Conservation (phyloP, 331 rosid genomes). For the Quercus phellos region DNA sequence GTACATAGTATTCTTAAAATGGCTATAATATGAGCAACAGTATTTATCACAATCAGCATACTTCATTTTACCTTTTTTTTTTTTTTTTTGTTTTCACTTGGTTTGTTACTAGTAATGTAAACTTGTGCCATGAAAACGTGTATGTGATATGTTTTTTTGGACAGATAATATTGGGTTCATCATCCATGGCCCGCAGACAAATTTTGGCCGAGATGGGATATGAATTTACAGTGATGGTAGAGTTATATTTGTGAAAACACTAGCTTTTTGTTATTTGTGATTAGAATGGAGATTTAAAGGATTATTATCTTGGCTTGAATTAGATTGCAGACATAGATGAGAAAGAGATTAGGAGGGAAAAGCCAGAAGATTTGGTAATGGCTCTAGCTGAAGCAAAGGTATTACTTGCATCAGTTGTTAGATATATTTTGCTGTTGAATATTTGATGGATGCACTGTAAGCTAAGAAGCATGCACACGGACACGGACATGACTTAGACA, state of each 20-base stretch:
- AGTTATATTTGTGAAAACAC: not conserved
- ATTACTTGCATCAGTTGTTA: not conserved
- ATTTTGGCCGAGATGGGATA: conserved; percentile 85
- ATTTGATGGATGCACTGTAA: not conserved
- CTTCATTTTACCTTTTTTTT: not conserved
- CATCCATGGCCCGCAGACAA: conserved; percentile 72
- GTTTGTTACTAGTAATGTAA: too few relatives aligned
- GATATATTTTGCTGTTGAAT: not conserved
- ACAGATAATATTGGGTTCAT: conserved; percentile 83
- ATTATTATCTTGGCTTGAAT: conserved; percentile 22
- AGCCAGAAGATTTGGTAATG: conserved; percentile 77
- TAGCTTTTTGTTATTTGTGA: not conserved
- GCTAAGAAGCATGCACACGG: not conserved
- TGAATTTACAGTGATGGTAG: conserved; percentile 65
- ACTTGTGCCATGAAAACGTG: too few relatives aligned
- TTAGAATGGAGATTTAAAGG: conserved; percentile 11
- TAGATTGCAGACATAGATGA: conserved; percentile 93
- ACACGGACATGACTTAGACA: too few relatives aligned
- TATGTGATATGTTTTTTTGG: not conserved
- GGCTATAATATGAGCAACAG: not conserved
- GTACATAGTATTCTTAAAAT: not conserved
- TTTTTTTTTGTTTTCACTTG: not conserved
- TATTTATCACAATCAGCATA: not conserved
- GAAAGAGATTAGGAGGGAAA: conserved; percentile 66
- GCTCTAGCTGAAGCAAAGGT: conserved; percentile 92